Evolutionary conservation across 2,329 filamentous ascomycete species (phyloP).

Genomic region (Scedosporium dehoogii): DNA sequence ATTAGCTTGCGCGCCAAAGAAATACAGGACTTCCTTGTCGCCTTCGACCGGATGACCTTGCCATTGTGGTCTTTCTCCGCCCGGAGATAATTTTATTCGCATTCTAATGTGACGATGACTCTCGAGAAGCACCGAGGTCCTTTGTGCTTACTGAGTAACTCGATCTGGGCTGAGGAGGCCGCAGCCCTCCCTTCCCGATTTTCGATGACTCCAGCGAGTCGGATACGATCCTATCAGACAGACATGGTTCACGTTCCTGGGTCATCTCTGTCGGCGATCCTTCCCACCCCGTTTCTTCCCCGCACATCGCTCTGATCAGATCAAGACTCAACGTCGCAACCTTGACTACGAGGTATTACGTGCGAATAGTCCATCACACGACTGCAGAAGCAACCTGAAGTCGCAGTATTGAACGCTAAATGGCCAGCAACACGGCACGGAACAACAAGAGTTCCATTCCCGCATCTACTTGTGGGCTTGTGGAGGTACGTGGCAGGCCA

Average conservation of each 20-base stretch:
- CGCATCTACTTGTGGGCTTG: not conserved
- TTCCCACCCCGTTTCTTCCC: not conserved
- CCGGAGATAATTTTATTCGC: not conserved
- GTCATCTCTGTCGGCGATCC: not conserved
- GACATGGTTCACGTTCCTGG: not conserved
- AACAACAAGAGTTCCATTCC: constrained; percentile 1
- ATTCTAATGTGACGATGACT: not conserved
- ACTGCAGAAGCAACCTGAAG: not conserved
- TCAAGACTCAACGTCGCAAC: not conserved
- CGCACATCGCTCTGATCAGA: not conserved
- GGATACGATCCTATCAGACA: not conserved
- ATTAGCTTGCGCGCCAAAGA: not conserved
- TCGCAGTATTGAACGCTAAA: not conserved
- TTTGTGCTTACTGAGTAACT: not conserved
- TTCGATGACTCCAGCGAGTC: not conserved
- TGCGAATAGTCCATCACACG: not conserved
- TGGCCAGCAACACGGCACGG: not conserved
- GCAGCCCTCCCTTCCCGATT: not conserved
- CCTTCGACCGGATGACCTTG: not conserved
- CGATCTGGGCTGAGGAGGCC: not conserved
- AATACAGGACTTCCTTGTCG: not conserved
- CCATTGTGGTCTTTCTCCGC: not conserved
- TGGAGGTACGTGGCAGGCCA: not conserved
- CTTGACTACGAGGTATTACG: not conserved
- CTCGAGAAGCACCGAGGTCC: not conserved